Conservation (phyloP, 2,329 filamentous ascomycete genomes). For the Aspergillus ochraceus region DNA sequence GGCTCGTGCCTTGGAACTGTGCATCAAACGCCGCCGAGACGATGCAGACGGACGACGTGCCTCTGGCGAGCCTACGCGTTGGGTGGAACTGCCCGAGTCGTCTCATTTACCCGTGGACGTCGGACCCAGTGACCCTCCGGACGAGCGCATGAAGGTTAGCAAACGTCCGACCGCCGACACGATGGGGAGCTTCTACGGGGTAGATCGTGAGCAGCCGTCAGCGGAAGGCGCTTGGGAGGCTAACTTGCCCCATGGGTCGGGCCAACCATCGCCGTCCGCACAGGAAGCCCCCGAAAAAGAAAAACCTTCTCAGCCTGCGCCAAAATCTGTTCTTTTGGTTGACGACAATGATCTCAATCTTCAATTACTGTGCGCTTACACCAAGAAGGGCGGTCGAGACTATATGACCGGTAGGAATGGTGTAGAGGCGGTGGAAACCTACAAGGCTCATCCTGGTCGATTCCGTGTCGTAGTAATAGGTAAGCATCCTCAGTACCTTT, state of each 20-base stretch:
- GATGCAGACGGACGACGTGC: slow-evolving; percentile 1
- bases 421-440: slow-evolving; percentile 25
- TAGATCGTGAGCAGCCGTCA: too few relatives aligned
- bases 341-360: slow-evolving; percentile 43
- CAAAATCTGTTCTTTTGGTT: slow-evolving; percentile 27
- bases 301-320: not conserved
- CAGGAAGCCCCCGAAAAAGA: slow-evolving; percentile 16
- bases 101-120: slow-evolving; percentile 22
- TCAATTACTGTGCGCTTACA: slow-evolving; percentile 1
- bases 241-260: not conserved
- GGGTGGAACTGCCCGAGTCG: slow-evolving; percentile 23
- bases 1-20: slow-evolving; percentile 28
- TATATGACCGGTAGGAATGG: slow-evolving; percentile 37
- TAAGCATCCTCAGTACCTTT: slow-evolving; percentile 3
- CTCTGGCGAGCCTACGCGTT: slow-evolving; percentile 15
- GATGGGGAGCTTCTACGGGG: slow-evolving; percentile 1
- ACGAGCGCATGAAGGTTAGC: slow-evolving; percentile 22
- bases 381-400: slow-evolving; percentile 21
- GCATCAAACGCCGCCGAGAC: slow-evolving; percentile 20
- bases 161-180: slow-evolving; percentile 23
- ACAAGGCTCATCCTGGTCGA: slow-evolving; percentile 14
- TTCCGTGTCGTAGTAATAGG: slow-evolving; percentile 28
- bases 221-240: not conserved
- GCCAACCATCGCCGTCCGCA: slow-evolving; percentile 26
- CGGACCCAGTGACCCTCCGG: slow-evolving; percentile 14